phyloP scores from a whole-genome alignment of 2,329 filamentous ascomycete species.

The Periconia macrospinosa region DNA sequence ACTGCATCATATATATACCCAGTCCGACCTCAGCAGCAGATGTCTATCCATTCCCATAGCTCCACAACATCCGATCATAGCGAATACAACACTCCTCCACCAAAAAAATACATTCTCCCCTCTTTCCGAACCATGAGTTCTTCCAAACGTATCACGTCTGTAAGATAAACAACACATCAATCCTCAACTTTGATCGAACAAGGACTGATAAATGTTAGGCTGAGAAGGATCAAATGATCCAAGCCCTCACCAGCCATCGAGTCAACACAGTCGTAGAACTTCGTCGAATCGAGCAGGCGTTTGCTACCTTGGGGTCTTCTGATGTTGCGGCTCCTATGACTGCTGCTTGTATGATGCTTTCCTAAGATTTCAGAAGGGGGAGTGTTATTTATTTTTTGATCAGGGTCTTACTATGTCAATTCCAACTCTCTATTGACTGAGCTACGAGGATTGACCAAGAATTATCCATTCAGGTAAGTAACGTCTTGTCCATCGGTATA shows the following conservation, averaged over 20 bases:
- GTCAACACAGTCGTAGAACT: constrained; percentile 74
- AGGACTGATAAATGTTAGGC: constrained; percentile 33
- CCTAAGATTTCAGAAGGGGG: background rate
- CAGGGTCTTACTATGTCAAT: constrained; percentile 67
- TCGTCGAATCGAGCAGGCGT: constrained; percentile 69
- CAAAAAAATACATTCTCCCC: constrained; percentile 25
- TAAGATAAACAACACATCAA: constrained; percentile 12
- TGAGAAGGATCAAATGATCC: constrained; percentile 60
- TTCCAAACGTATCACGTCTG: constrained; percentile 25
- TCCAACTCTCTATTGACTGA: constrained; percentile 71
- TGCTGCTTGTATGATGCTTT: constrained; percentile 56
- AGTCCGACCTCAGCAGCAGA: background rate
- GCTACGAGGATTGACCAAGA: constrained; percentile 66
- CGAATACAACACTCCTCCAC: constrained; percentile 28
- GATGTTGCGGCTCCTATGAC: constrained; percentile 70
- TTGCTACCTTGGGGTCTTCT: constrained; percentile 60
- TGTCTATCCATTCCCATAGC: constrained; percentile 25
- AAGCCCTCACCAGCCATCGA: constrained; percentile 66
- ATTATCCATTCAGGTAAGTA: constrained; percentile 62
- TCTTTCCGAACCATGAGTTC: constrained; percentile 29
- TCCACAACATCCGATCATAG: constrained; percentile 21
- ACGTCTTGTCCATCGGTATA: background rate
- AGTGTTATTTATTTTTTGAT: background rate
- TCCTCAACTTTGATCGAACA: background rate
- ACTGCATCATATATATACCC: background rate